Percentiles rank a stretch among this genome's conserved stretches.
phyloP scores from a whole-genome alignment of 2,329 filamentous ascomycete species.

The Mariannaea sp. region DNA sequence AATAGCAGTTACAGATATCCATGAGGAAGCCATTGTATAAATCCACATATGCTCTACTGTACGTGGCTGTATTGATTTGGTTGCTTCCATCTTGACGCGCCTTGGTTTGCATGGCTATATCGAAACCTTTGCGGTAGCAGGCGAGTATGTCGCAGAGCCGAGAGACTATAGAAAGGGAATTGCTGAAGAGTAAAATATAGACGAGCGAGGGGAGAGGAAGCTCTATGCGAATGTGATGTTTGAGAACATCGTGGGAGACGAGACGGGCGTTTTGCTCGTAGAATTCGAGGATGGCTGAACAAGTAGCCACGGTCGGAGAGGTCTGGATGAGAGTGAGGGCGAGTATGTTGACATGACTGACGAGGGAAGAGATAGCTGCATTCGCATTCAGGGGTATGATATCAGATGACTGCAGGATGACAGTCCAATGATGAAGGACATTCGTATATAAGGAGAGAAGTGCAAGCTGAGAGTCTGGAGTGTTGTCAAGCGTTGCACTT shows the following conservation, averaged over 20 bases:
- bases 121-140: conserved; percentile 75
- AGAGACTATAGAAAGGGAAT: conserved; percentile 66
- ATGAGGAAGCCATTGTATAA: conserved; percentile 84
- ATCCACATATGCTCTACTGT: conserved; percentile 65
- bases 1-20: conserved; percentile 84
- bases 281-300: conserved; percentile 69
- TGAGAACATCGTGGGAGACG: conserved; percentile 56
- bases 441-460: conserved; percentile 71
- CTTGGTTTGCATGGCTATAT: conserved; percentile 60
- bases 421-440: conserved; percentile 66
- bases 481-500: conserved; percentile 53
- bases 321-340: conserved; percentile 65
- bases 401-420: conserved; percentile 49
- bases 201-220: conserved; percentile 70
- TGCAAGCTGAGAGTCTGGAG: conserved; percentile 56
- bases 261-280: conserved; percentile 66
- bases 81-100: conserved; percentile 35
- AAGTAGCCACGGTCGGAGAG: conserved; percentile 47
- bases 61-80: conserved; percentile 47
- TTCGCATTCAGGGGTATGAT: conserved; percentile 44
- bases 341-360: conserved; percentile 59
- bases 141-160: conserved; percentile 72
- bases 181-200: conserved; percentile 72
- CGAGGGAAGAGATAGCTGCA: conserved; percentile 47
- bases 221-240: conserved; percentile 64